Percentiles rank a stretch among this genome's conserved stretches.
Conservation (phyloP, 805 yeast genomes). For the Wickerhamiella australiensis region DNA sequence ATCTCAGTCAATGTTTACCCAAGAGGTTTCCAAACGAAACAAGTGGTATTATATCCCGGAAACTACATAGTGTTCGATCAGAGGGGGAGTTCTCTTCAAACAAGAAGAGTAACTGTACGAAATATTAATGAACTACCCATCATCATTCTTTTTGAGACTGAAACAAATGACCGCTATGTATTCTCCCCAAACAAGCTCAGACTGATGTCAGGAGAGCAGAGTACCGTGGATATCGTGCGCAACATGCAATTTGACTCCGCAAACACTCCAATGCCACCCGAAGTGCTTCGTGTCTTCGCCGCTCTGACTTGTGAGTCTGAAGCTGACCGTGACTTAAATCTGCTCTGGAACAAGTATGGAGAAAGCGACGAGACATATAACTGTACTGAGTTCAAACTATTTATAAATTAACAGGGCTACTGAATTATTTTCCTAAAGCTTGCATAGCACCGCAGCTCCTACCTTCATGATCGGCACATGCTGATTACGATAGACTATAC, state of each 20-base stretch:
- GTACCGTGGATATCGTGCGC: neutral
- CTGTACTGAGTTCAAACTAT: neutral
- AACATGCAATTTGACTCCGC: neutral
- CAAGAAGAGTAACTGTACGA: neutral
- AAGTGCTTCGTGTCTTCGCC: neutral
- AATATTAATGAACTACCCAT: neutral
- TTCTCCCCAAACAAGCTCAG: neutral
- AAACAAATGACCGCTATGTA: neutral
- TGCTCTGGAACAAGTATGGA: neutral
- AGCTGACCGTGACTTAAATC: neutral
- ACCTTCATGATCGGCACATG: neutral
- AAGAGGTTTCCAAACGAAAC: neutral
- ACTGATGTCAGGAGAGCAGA: neutral
- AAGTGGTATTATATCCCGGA: neutral
- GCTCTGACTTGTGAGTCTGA: neutral
- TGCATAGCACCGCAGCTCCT: neutral
- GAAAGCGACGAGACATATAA: neutral
- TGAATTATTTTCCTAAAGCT: too few relatives aligned
- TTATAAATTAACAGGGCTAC: neutral
- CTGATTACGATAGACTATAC: neutral
- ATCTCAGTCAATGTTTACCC: neutral
- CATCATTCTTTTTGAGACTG: slow-evolving; percentile 1
- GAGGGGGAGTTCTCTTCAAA: neutral
- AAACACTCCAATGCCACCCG: neutral
- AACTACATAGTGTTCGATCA: neutral